Evolutionary conservation across 176 grass and related monocot genomes (phyloP).

Genomic region (Urochloa ruziziensis): DNA sequence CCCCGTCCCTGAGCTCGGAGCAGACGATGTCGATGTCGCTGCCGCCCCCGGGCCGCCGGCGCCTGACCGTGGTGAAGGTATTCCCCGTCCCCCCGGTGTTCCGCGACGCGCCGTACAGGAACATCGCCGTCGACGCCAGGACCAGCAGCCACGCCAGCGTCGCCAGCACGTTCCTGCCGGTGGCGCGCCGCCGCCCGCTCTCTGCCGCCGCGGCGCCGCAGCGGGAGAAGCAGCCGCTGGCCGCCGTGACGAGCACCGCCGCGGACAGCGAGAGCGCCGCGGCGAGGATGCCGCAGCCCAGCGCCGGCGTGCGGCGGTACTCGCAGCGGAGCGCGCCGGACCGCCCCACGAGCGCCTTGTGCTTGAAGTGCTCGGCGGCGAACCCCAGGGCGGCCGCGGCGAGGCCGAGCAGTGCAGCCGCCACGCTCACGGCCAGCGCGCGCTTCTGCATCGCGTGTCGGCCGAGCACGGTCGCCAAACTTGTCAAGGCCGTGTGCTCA

Average conservation of each 20-base stretch:
- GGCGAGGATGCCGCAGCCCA: slow-evolving; percentile 3
- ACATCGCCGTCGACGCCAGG: not conserved
- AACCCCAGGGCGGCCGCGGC: not conserved
- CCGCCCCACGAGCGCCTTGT: not conserved
- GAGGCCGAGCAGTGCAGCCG: not conserved
- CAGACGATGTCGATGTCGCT: no score
- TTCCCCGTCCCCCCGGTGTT: not conserved
- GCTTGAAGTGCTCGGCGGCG: not conserved
- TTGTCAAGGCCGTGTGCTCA: no score
- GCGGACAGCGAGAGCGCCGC: not conserved
- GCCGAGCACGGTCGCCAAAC: no score
- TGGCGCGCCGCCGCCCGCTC: no score
- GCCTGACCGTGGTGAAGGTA: not conserved
- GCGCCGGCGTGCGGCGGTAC: slow-evolving; percentile 21
- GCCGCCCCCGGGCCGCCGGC: not conserved
- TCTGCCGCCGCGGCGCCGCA: not conserved
- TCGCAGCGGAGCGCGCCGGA: not conserved
- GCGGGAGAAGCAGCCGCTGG: slow-evolving; percentile 17
- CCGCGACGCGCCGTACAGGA: slow-evolving; percentile 19
- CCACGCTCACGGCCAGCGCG: not conserved
- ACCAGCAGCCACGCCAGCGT: not conserved
- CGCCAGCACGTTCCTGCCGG: no score
- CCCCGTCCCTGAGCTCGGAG: not conserved
- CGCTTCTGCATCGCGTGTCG: not conserved
- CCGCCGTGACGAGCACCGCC: not conserved